Conservation (phyloP, 2,329 filamentous ascomycete genomes). For the Thielaviopsis populi region DNA sequence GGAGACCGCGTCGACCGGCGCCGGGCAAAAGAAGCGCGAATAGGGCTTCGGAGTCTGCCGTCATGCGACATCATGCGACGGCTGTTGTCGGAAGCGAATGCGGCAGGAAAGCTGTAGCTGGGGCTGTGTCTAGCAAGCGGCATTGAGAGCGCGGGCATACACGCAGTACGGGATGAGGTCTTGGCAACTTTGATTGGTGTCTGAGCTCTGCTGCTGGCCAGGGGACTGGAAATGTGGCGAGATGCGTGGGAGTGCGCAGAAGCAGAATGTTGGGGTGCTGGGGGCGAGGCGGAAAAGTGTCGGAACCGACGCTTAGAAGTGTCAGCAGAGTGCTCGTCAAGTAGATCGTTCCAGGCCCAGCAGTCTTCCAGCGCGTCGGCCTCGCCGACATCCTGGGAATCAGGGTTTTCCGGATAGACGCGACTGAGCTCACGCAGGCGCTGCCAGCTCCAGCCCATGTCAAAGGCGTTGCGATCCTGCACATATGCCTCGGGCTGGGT, state of each 20-base stretch:
- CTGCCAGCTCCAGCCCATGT: conserved; percentile 55
- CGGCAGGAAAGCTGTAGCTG: conserved; percentile 31
- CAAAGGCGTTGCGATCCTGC: conserved; percentile 42
- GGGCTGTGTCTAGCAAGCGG: conserved; percentile 29
- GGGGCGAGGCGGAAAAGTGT: not conserved
- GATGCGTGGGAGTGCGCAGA: conserved; percentile 22
- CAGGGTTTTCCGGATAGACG: conserved; percentile 32
- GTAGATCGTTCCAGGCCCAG: conserved; percentile 50
- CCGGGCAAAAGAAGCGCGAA: not conserved
- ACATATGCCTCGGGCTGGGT: conserved; percentile 63
- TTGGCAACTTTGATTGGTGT: conserved; percentile 30
- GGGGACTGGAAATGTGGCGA: conserved; percentile 25
- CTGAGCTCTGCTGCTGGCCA: conserved; percentile 25
- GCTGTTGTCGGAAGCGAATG: not conserved
- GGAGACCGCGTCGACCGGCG: conserved; percentile 43
- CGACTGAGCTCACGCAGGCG: conserved; percentile 47
- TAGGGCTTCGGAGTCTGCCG: not conserved
- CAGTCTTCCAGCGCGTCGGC: conserved; percentile 48
- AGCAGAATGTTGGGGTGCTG: not conserved
- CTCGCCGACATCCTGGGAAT: conserved; percentile 38
- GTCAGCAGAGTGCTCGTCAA: conserved; percentile 37
- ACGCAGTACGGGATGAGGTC: conserved; percentile 30
- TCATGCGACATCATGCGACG: conserved; percentile 12
- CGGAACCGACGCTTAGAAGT: not conserved
- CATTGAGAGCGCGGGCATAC: conserved; percentile 39